Evolutionary conservation across 163 green algal genomes (phyloP).

Genomic region (Coccomyxa subellipsoidea): DNA sequence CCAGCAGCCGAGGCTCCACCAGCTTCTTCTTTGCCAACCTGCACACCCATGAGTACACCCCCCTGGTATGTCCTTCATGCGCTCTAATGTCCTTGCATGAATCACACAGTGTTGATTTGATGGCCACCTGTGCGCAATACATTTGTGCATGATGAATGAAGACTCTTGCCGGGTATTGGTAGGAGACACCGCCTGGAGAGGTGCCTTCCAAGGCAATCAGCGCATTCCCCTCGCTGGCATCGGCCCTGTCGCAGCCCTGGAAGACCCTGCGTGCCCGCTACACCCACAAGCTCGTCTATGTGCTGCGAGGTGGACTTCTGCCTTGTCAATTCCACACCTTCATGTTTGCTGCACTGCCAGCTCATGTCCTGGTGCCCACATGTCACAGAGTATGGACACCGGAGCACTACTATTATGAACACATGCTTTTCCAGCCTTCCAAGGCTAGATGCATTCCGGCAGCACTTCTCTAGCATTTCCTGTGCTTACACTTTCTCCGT

Average conservation of each 20-base stretch:
- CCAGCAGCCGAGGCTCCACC: slow-evolving; percentile 17
- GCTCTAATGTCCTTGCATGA: not conserved
- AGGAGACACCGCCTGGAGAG: not conserved
- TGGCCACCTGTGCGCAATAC: not conserved
- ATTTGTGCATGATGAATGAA: not conserved
- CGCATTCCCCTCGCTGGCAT: slow-evolving; percentile 2
- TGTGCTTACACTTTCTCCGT: not conserved
- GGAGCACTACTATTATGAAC: not conserved
- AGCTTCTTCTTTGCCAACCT: slow-evolving; percentile 48
- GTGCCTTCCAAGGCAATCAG: not conserved
- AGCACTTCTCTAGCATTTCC: not conserved
- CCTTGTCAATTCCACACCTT: not conserved
- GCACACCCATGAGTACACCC: slow-evolving; percentile 19
- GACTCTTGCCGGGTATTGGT: not conserved
- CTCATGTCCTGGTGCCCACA: not conserved
- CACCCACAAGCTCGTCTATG: slow-evolving; percentile 47
- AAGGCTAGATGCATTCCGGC: not conserved
- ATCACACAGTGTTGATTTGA: not conserved
- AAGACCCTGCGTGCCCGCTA: not conserved
- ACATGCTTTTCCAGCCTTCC: not conserved
- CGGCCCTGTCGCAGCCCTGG: slow-evolving; percentile 8
- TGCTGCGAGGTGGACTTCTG: slow-evolving; percentile 37
- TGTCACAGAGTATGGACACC: not conserved
- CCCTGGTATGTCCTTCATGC: not conserved
- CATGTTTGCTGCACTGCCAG: no score